Conservation (phyloP, 148 eudicot species). For the Spergularia bocconei region DNA sequence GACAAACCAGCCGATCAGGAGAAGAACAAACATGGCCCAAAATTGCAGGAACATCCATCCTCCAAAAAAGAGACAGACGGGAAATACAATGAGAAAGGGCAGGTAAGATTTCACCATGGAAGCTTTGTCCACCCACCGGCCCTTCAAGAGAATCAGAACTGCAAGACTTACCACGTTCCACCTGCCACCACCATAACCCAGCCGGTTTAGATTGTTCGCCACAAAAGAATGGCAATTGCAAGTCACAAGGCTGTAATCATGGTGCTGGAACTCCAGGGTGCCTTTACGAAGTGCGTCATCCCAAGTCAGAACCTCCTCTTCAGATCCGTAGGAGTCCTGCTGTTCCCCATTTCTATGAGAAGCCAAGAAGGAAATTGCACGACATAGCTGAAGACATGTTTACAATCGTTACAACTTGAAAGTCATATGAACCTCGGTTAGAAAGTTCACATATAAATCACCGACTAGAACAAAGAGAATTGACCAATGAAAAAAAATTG, state of each 20-base stretch:
- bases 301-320: slow-evolving; percentile 50
- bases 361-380: slow-evolving; percentile 32
- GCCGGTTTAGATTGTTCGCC: slow-evolving; percentile 70
- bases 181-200: slow-evolving; percentile 56
- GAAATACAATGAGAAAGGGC: slow-evolving; percentile 52
- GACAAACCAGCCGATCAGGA: slow-evolving; percentile 84
- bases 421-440: neutral
- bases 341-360: slow-evolving; percentile 33
- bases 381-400: slow-evolving; percentile 43
- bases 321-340: slow-evolving; percentile 25
- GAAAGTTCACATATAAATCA: neutral
- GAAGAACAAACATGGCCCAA: slow-evolving; percentile 46
- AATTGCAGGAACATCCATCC: slow-evolving; percentile 65
- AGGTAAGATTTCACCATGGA: slow-evolving; percentile 51
- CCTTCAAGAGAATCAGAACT: slow-evolving; percentile 59
- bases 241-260: slow-evolving; percentile 68
- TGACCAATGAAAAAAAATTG: no score
- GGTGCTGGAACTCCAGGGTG: slow-evolving; percentile 86
- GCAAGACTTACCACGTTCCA: slow-evolving; percentile 94
- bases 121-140: slow-evolving; percentile 62
- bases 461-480: neutral
- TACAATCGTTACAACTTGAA: neutral
- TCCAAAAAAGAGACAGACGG: slow-evolving; percentile 58
- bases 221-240: slow-evolving; percentile 98
- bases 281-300: slow-evolving; percentile 62